A percentile compares a stretch with the other conserved stretches of the same genome.
These are phyloP conservation scores for Phytophthora pseudosyringae DNA, from an alignment of 352 stramenopile genomes.

Conservation along the genomic window DNA sequence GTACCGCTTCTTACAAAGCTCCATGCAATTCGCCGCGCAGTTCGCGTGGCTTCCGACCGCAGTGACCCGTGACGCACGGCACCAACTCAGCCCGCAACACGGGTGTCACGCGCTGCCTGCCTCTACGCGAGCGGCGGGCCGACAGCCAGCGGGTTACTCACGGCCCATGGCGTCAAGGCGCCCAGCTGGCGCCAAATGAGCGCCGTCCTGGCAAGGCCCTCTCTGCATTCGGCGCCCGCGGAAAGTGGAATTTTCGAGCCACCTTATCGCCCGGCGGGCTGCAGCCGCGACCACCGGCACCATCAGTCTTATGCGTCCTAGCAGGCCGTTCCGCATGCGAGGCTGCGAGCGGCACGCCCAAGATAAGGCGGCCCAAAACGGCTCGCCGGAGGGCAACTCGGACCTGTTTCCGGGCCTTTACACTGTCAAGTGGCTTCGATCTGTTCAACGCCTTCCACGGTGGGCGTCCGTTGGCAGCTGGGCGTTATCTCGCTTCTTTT, in stretches of 20 bases:
- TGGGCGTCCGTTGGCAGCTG: conserved; percentile 33
- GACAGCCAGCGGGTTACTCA: conserved; percentile 41
- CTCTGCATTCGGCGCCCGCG: neutral
- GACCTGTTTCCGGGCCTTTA: conserved; percentile 11
- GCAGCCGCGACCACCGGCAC: conserved; percentile 18
- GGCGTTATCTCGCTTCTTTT: conserved; percentile 40
- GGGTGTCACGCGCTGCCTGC: conserved; percentile 14
- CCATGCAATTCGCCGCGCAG: conserved; percentile 1
- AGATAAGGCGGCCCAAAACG: conserved; percentile 22
- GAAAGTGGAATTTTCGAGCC: conserved; percentile 10
- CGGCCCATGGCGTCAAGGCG: conserved; percentile 23
- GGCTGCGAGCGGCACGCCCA: neutral
- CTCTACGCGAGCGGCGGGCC: conserved; percentile 18
- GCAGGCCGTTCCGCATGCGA: conserved; percentile 17
- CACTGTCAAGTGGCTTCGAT: conserved; percentile 28
- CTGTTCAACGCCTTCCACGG: conserved; percentile 22
- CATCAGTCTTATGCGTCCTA: conserved; percentile 26
- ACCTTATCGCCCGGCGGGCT: conserved; percentile 18
- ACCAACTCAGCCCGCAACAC: conserved; percentile 19
- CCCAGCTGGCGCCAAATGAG: conserved; percentile 31
- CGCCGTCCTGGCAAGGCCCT: neutral
- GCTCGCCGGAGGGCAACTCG: conserved; percentile 12
- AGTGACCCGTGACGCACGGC: conserved; percentile 4
- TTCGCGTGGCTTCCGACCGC: conserved; percentile 1
- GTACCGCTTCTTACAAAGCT: conserved; percentile 28